Evolutionary conservation across 257 asterid species (phyloP).

Genomic region (Nicotiana noctiflora): DNA sequence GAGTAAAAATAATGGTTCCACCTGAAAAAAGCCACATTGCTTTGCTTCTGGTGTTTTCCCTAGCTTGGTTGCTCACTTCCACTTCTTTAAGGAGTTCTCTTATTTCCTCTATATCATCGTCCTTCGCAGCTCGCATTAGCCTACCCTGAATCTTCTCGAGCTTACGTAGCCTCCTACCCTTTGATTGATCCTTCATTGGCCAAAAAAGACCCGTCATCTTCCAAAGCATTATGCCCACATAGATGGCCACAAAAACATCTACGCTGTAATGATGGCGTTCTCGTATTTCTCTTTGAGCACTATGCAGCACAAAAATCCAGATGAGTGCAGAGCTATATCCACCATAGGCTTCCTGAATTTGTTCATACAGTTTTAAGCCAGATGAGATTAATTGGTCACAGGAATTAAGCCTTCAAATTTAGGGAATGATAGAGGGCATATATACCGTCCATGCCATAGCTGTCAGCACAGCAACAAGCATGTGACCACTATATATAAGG

Average conservation of each 20-base stretch:
- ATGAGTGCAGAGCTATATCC: conserved; percentile 69
- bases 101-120: conserved; percentile 66
- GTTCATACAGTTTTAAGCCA: conserved; percentile 1
- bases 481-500: conserved; percentile 90
- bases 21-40: conserved; percentile 72
- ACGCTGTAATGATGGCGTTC: conserved; percentile 96
- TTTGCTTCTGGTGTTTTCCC: conserved; percentile 29
- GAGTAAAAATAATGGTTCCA: conserved; percentile 59
- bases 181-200: conserved; percentile 55
- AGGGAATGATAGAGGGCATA: background rate
- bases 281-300: conserved; percentile 90
- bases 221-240: conserved; percentile 91
- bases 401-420: background rate
- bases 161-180: conserved; percentile 32
- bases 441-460: conserved; percentile 99
- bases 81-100: conserved; percentile 63
- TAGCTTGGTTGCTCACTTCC: conserved; percentile 35
- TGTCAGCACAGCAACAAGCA: conserved; percentile 92
- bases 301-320: conserved; percentile 82
- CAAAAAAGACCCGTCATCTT: conserved; percentile 67
- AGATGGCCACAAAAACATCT: conserved; percentile 77
- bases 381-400: background rate
- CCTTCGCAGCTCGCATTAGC: conserved; percentile 79
- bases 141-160: conserved; percentile 60
- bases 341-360: conserved; percentile 87